Evolutionary conservation across 2,329 filamentous ascomycete genomes (phyloP), one percentile per base, ranked within the genome.

Genomic region (Colletotrichum siamense): DNA sequence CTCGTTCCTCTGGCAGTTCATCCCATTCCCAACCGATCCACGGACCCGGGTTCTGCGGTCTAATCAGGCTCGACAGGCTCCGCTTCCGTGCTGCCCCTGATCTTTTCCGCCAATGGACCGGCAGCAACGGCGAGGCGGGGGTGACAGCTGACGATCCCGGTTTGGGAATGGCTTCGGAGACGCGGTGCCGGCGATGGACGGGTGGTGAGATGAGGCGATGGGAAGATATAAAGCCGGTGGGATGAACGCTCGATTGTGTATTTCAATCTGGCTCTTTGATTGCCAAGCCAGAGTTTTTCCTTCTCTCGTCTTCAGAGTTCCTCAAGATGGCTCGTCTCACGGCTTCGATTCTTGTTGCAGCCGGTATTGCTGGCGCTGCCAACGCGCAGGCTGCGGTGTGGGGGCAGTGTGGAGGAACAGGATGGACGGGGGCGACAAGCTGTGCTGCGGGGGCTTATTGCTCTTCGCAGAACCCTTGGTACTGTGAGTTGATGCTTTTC

Each of bases 401-500:
- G 77, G 82, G 75, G 2, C 87, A 89, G 78, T 89, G 87, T 52
- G 88, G 88, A 49, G 88, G 87, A 18, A 80, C 78, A 7, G 78
- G 77, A 34, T 88, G 81, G 80, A 78, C 78, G 8, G 87, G 87
- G 3, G 32, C 80, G 4, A 87, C 83, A 4, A 83, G 82, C 1
- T 89, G 87, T 55, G 81, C 85, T 15, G 82, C 83, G 12, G 87
- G 87, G 5, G 87, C 86, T 39, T 80, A 79, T 2, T 88, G 87
- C 79, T 80, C 72, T 13, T 67, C 55, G 24, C 52, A 69, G 71
- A 88, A 87, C 78, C 79, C 82, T 62, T 88, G 80, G 79, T 88
- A 87, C 80, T 84, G 87, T 90, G 90, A 92, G 78, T 92, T 10
- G 44, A 30, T 57, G 6, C 12, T 9, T 8, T 13, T 26, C 5